Conservation (phyloP, 768 basidiomycete genomes). For the Phlebiopsis gigantea region DNA sequence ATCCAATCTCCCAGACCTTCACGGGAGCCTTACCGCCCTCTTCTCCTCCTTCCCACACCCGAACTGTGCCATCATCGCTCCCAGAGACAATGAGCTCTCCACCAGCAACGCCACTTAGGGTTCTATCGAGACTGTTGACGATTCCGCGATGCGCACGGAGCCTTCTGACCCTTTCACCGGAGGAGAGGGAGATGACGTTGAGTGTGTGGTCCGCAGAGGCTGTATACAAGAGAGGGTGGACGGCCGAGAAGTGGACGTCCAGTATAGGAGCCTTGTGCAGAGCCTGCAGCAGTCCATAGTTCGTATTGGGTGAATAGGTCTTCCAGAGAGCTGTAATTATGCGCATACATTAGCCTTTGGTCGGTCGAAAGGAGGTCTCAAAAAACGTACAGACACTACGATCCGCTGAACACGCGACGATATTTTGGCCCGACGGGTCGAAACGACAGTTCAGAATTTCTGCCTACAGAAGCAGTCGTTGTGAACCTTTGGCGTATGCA, state of each 20-base stretch:
- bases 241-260: slow-evolving; percentile 88
- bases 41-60: slow-evolving; percentile 86
- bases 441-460: slow-evolving; percentile 93
- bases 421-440: slow-evolving; percentile 88
- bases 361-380: too few relatives aligned
- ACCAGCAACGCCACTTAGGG: slow-evolving; percentile 79
- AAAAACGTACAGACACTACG: slow-evolving; percentile 75
- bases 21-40: slow-evolving; percentile 70
- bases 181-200: slow-evolving; percentile 69
- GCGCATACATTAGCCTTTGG: not conserved
- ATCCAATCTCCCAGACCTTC: slow-evolving; percentile 77
- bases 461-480: slow-evolving; percentile 35
- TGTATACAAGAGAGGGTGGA: slow-evolving; percentile 67
- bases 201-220: slow-evolving; percentile 90
- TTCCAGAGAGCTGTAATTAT: slow-evolving; percentile 69
- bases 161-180: slow-evolving; percentile 75
- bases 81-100: slow-evolving; percentile 83
- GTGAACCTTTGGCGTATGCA: not conserved
- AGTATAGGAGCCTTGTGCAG: slow-evolving; percentile 89
- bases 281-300: slow-evolving; percentile 81
- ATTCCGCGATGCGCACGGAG: slow-evolving; percentile 89
- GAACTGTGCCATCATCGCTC: slow-evolving; percentile 88
- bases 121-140: slow-evolving; percentile 85
- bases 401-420: slow-evolving; percentile 91
- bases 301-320: slow-evolving; percentile 87